phyloP scores from a whole-genome alignment of 305 asterid species.

The Fraxinus paxiana region DNA sequence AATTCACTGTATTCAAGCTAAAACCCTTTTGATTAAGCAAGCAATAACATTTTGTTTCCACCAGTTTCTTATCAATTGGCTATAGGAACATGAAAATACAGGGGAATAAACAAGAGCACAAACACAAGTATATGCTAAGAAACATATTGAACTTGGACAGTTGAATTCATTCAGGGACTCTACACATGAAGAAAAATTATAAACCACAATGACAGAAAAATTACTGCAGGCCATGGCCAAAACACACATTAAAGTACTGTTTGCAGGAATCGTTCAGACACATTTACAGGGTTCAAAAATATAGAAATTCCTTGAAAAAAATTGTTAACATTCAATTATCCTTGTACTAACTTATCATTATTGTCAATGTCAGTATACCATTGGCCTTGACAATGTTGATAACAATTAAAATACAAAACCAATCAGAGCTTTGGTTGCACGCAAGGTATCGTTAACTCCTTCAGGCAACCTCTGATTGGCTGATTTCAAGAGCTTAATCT shows the following conservation, averaged over 20 bases:
- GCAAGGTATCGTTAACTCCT: neutral
- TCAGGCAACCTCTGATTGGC: neutral
- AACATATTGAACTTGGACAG: neutral
- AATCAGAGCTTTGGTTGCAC: neutral
- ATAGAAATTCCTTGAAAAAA: slow-evolving; percentile 4
- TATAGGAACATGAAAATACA: neutral
- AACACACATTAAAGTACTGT: neutral
- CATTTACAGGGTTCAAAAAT: neutral
- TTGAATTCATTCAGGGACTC: neutral
- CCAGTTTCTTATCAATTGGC: neutral
- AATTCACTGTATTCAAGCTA: neutral
- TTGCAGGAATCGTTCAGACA: neutral
- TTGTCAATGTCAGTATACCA: slow-evolving; percentile 18
- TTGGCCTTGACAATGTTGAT: neutral
- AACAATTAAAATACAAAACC: neutral
- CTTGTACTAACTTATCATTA: slow-evolving; percentile 26
- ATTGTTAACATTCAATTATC: slow-evolving; percentile 11
- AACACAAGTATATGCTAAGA: neutral
- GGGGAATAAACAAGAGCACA: neutral
- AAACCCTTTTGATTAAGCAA: neutral
- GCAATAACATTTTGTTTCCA: neutral
- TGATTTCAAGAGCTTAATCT: neutral
- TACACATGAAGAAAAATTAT: neutral
- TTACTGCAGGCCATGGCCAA: neutral
- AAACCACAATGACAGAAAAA: neutral